Evolutionary conservation across 805 yeast genomes (phyloP).

Genomic region (Starmerella asiatica): DNA sequence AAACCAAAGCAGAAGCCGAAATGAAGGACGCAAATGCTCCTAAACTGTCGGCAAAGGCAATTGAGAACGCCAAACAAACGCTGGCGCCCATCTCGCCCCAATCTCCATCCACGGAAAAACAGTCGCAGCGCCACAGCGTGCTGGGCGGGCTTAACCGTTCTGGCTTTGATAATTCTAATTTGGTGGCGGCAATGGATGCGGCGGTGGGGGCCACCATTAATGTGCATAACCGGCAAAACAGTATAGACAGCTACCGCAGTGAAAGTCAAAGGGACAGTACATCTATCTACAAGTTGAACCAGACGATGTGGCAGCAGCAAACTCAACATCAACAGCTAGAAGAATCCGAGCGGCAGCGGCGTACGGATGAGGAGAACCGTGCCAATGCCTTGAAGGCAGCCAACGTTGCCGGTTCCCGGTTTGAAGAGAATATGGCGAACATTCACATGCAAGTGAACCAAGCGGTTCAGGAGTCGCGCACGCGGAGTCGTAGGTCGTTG

Average conservation of each 20-base stretch:
- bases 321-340: slow-evolving; percentile 1
- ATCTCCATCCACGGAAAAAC: background rate
- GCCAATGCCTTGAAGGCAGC: slow-evolving; percentile 18
- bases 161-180: too few species aligned
- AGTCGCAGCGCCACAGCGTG: background rate
- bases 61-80: background rate
- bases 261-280: background rate
- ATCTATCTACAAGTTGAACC: too few species aligned
- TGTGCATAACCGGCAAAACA: background rate
- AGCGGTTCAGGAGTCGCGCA: slow-evolving; percentile 8
- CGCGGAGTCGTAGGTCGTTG: slow-evolving; percentile 2
- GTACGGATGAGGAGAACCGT: slow-evolving; percentile 4
- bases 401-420: slow-evolving; percentile 15
- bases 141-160: too few species aligned
- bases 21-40: background rate
- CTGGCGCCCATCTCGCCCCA: too few species aligned
- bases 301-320: background rate
- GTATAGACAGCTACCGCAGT: background rate
- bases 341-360: background rate
- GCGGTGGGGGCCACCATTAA: background rate
- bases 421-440: slow-evolving; percentile 14
- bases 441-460: slow-evolving; percentile 14
- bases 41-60: background rate
- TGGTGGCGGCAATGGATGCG: background rate
- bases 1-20: background rate